Evolutionary conservation across 2,329 filamentous ascomycete species (phyloP), one percentile per base, ranked within the genome.

Genomic region (Pyrenophora teres): DNA sequence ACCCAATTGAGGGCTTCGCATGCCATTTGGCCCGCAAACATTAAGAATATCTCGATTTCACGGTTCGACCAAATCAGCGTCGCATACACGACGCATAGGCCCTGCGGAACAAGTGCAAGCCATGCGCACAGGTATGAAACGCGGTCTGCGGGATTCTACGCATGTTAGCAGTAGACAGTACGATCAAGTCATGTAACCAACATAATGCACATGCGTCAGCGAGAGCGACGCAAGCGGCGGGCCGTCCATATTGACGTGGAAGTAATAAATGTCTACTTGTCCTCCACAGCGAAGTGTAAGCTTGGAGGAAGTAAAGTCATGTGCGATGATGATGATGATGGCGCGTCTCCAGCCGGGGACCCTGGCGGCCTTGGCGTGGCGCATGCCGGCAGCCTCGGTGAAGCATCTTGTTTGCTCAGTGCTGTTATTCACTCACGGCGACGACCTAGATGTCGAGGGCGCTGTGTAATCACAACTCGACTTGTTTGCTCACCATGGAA

Each of bases 171-270:
- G 56, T 15, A 38, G 45, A 56, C 38, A 36, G 12, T 18, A 44
- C 5, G 19, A 37, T 42, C 39, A 46, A 41, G 12, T 27, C 16
- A 25, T n/a, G 36, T 39, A 33, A 50, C 85, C 69, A 78, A 95
- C 92, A 81, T 97, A 97, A 79, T 94, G 90, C 64, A 97, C 92
- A 78, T 97, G 93, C 9, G 94, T 97, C 63, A 99, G 78, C 44
- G 93, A 96, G 55, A 99, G 83, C 19, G 93, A 97, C 44, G 92
- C 91, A 50, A 97, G 80, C 35, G 89, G 86, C 19, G 78, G 72
- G 21, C 74, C 72, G 38, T 80, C 76, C 77, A 81, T 80, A 32
- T 19, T 65, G 53, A 38, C 40, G 48, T 30, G 7, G 27, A 30
- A 13, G 10, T 2, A 9, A 30, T 21, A 5, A 3, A 21, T 21